These are phyloP conservation scores for Dorcoceras hygrometricum DNA, from an alignment of 257 asterid species.

Conservation along the genomic window DNA sequence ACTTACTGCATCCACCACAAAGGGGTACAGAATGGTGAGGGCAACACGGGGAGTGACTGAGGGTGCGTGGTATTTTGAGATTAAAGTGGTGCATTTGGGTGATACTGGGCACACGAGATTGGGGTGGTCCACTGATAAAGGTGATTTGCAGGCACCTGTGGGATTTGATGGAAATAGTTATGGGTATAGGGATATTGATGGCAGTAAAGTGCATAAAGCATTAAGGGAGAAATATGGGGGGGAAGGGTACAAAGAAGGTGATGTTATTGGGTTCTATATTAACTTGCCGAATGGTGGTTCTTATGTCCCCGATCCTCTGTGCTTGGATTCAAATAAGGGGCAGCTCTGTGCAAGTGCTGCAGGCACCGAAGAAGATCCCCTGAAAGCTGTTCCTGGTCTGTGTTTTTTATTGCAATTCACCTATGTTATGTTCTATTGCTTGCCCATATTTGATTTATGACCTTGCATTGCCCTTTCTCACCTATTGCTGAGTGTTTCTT, in stretches of 20 bases:
- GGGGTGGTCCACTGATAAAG: constrained; percentile 95
- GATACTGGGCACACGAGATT: constrained; percentile 88
- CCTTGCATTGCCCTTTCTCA: not conserved
- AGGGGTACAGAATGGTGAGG: constrained; percentile 95
- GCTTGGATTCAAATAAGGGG: constrained; percentile 86
- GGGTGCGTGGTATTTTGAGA: constrained; percentile 97
- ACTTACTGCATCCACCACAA: constrained; percentile 80
- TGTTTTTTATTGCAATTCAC: not conserved
- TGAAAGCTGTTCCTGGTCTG: constrained; percentile 81
- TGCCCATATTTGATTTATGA: not conserved
- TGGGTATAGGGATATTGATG: constrained; percentile 94
- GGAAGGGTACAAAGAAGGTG: constrained; percentile 85
- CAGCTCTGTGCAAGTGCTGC: constrained; percentile 70
- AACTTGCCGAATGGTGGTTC: constrained; percentile 70
- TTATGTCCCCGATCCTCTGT: constrained; percentile 66
- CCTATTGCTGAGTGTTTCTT: no score
- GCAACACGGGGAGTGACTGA: constrained; percentile 85
- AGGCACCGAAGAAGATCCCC: constrained; percentile 70
- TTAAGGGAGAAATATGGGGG: constrained; percentile 79
- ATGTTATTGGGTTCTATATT: constrained; percentile 86
- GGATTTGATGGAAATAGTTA: constrained; percentile 92
- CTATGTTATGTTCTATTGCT: constrained; percentile 5
- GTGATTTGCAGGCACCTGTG: constrained; percentile 95
- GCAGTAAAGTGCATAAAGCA: constrained; percentile 87
- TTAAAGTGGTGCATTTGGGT: constrained; percentile 75